Base-by-base conservation (phyloP, 2,329 filamentous ascomycete species). In the Apiospora rasikravindrae region DNA sequence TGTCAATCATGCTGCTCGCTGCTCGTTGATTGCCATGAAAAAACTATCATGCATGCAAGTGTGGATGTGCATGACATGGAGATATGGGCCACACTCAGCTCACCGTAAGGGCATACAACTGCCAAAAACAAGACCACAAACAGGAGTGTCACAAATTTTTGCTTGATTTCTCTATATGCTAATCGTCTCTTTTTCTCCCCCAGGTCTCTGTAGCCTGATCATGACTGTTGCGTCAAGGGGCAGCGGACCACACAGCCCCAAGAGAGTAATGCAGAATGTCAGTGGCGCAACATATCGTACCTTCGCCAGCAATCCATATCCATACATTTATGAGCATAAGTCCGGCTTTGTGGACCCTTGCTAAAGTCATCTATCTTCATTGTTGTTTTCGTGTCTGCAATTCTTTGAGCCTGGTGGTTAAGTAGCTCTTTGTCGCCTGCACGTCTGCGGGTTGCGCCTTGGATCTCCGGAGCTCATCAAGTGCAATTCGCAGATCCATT, bases 401-500 rank as follows among this genome's bases (percentile, higher is more conserved):
- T 5, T 69, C 68, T 14, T 49, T 69, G 68, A 69, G n/a, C 49
- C 3, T 69, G 19, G 2, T 19, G 6, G n/a, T 57, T 19, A 69
- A 22, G 16, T 33, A 14, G 68, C 19, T 37, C 14, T 24, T 49
- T 10, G 66, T 6, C 7, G 47, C 42, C 61, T 51, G 47, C 29
- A 75, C 42, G 10, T 44, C 26, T 6, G 71, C 53, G 0, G 61
- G 14, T 22, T 75, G 68, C 19, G 66, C 71, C 22, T 71, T 49
- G 16, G 70, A 44, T 4, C 72, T 47, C 40, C 78, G 77, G 11
- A 81, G 73, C 42, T 70, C 70, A 71, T 81, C 80, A 37, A 82
- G 74, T 5, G 77, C 78, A 16, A 81, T 22, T 24, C 80, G 75
- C 57, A 82, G 44, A 4, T 76, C 77, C 11, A 77, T 69, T 51